Conservation (phyloP, 2,329 filamentous ascomycete genomes). For the Microcyclospora pomicola region DNA sequence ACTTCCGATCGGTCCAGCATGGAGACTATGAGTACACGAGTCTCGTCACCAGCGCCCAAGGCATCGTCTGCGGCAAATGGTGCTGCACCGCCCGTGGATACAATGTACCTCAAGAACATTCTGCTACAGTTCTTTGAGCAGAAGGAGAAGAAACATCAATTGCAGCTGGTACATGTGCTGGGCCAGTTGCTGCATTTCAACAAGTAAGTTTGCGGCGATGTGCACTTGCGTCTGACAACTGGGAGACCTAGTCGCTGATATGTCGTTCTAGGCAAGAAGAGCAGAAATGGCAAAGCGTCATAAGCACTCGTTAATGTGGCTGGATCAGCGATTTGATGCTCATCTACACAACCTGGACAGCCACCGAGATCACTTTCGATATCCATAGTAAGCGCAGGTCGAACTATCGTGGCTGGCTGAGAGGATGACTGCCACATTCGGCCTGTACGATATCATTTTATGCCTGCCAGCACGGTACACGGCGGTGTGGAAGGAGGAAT, state of each 20-base stretch:
- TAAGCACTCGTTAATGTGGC: constrained; percentile 25
- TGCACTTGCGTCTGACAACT: neutral
- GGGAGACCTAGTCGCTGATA: constrained; percentile 12
- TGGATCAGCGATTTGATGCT: no score
- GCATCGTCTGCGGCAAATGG: constrained; percentile 18
- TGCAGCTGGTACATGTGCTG: constrained; percentile 64
- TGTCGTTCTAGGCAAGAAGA: constrained; percentile 48
- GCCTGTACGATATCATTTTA: no score
- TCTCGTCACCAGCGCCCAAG: constrained; percentile 34
- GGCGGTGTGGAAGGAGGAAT: no score
- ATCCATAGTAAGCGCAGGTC: no score
- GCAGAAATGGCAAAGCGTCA: constrained; percentile 72
- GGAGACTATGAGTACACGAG: constrained; percentile 38
- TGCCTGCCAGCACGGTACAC: no score
- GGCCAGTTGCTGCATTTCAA: constrained; percentile 66
- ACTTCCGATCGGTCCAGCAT: constrained; percentile 46
- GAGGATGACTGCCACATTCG: no score
- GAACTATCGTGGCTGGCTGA: no score
- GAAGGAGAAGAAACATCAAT: constrained; percentile 61
- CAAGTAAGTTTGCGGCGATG: constrained; percentile 39
- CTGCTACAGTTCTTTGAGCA: constrained; percentile 70
- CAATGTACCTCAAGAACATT: constrained; percentile 66
- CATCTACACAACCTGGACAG: no score
- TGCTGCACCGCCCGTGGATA: constrained; percentile 32
- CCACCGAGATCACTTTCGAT: no score